phyloP scores from a whole-genome alignment of 164 flowering plant species.

The Chimonanthus praecox region DNA sequence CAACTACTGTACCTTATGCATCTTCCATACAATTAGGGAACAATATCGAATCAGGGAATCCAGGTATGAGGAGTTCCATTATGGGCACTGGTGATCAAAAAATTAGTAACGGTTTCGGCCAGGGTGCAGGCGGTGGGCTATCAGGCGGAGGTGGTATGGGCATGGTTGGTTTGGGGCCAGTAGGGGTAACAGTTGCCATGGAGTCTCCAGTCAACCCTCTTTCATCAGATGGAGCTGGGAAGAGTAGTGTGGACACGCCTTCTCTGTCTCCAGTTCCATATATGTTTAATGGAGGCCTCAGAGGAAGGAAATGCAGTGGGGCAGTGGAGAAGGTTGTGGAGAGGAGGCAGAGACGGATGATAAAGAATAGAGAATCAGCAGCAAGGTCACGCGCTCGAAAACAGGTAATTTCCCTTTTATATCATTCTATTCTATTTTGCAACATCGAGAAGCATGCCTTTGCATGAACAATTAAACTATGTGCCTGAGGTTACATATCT shows the following conservation, averaged over 20 bases:
- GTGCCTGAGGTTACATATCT: too few species aligned
- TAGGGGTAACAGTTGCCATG: slow-evolving; percentile 30
- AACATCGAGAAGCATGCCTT: not conserved
- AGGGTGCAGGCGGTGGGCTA: slow-evolving; percentile 20
- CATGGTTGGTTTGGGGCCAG: slow-evolving; percentile 53
- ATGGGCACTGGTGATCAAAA: slow-evolving; percentile 42
- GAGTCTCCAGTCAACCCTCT: slow-evolving; percentile 62
- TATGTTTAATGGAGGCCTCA: slow-evolving; percentile 46
- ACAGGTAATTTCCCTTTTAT: slow-evolving; percentile 44
- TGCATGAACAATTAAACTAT: too few species aligned
- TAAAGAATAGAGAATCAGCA: slow-evolving; percentile 92
- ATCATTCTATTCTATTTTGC: too few species aligned
- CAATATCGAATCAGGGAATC: slow-evolving; percentile 36
- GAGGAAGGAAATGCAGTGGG: slow-evolving; percentile 54
- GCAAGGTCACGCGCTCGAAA: slow-evolving; percentile 96
- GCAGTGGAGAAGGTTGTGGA: slow-evolving; percentile 80
- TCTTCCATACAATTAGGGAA: slow-evolving; percentile 30
- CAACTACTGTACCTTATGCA: slow-evolving; percentile 32
- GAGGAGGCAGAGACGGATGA: slow-evolving; percentile 91
- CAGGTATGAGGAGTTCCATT: slow-evolving; percentile 43
- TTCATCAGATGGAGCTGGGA: slow-evolving; percentile 69
- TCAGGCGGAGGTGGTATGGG: slow-evolving; percentile 45
- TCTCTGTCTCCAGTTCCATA: slow-evolving; percentile 82
- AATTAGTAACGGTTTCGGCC: slow-evolving; percentile 33
- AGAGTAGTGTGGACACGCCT: slow-evolving; percentile 71